Evolutionary conservation across 1,284 basidiomycete species (phyloP).

Genomic region (Boletus semigastroideus): DNA sequence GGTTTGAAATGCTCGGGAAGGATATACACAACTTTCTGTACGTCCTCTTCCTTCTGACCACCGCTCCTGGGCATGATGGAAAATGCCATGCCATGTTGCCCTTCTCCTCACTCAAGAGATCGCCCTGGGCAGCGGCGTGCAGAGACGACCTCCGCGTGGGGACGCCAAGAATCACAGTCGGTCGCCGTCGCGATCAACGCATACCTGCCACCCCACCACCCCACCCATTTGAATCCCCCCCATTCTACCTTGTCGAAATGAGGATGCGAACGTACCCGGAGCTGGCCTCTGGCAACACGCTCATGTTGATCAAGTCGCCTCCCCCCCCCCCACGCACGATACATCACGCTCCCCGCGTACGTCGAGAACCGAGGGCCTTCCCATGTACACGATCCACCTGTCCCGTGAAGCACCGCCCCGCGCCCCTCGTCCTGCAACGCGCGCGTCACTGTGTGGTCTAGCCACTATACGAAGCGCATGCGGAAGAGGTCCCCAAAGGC

Average conservation of each 20-base stretch:
- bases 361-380: conserved; percentile 96
- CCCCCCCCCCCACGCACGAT: conserved; percentile 90
- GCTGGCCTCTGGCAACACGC: conserved; percentile 90
- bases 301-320: conserved; percentile 97
- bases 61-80: conserved; percentile 79
- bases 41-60: conserved; percentile 64
- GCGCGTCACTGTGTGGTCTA: conserved; percentile 64
- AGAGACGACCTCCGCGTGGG: conserved; percentile 81
- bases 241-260: not conserved
- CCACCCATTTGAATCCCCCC: too few species aligned
- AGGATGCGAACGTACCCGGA: conserved; percentile 58
- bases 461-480: conserved; percentile 64
- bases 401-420: conserved; percentile 69
- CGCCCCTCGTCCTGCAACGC: conserved; percentile 61
- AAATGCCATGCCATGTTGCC: conserved; percentile 86
- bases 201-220: conserved; percentile 53
- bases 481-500: conserved; percentile 93
- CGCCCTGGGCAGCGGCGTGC: conserved; percentile 62
- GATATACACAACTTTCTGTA: conserved; percentile 76
- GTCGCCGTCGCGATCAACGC: conserved; percentile 89
- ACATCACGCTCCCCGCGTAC: conserved; percentile 94
- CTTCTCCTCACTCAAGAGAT: conserved; percentile 51
- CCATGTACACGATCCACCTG: conserved; percentile 94
- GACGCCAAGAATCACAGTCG: conserved; percentile 90
- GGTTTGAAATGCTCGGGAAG: conserved; percentile 68